Evolutionary conservation across 306 rosid species (phyloP), one percentile per base, ranked within the genome.

Genomic region (Aeschynomene evenia): DNA sequence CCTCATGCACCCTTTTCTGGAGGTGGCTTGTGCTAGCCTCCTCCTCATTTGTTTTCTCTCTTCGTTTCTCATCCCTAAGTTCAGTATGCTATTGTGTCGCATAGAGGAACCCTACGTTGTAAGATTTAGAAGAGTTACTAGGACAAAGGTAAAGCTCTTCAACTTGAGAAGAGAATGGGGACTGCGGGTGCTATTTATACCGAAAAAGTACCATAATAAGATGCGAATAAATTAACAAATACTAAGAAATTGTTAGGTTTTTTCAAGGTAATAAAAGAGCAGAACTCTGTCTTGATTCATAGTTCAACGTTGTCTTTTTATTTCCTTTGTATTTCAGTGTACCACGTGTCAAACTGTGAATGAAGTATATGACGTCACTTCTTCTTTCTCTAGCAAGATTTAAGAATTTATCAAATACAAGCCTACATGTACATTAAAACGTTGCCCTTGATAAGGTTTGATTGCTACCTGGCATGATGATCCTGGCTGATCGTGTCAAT

Each of bases 1-100:
- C 43, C 88, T 77, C 99, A 94, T 94, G 18, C 97, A 94, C 8
- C 99, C 97, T 57, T 94, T 94, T 51, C 99, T 81, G 0, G 97
- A 88, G 29, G 87, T 86, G 0, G 91, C 92, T 9, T 90, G 97
- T 1, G 87, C 87, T 1, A 84, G 60, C 59, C 40, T 77, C 56
- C 40, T 77, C 56, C 64, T 86, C 54, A 49, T 55, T 40, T 81
- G 68, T 16, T 77, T 84, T 19, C 74, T 73, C 67, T 76, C 83
- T 15, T 48, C 67, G 15, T 36, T 31, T 39, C 70, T 55, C 45
- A 34, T 63, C 7, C 71, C 84, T 31, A 85, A 58, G 42, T 77
- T 85, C 77, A 79, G 29, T 69, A 28, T 40, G 3, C 13, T 5
- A 24, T 7, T 19, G 16, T 21, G 23, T 39, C 4, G 21, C 22